A percentile compares a stretch with the other conserved stretches of the same genome.
These are phyloP conservation scores for Kurtzmaniella fragi DNA, from an alignment of 805 yeast genomes.

Conservation along the genomic window DNA sequence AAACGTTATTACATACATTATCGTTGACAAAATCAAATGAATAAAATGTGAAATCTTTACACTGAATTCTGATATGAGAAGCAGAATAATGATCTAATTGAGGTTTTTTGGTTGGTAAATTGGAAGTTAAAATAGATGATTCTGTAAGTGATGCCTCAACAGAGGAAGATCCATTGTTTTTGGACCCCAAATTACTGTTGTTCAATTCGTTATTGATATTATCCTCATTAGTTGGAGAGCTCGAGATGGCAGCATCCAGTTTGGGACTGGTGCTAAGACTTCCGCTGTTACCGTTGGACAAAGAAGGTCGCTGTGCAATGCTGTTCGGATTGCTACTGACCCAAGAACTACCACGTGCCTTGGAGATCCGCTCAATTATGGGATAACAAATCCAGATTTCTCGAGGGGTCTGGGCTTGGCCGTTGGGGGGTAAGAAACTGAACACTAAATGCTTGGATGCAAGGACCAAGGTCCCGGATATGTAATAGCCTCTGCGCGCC, in stretches of 20 bases:
- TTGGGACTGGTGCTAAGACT: too few relatives aligned
- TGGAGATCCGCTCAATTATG: slow-evolving; percentile 58
- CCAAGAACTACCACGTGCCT: slow-evolving; percentile 51
- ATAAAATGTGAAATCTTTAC: slow-evolving; percentile 81
- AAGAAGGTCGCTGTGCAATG: too few relatives aligned
- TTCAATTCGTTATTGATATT: too few relatives aligned
- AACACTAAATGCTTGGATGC: slow-evolving; percentile 37
- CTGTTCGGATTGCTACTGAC: slow-evolving; percentile 11
- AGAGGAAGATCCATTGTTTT: slow-evolving; percentile 3
- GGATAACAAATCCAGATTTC: slow-evolving; percentile 95
- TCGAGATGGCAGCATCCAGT: too few relatives aligned
- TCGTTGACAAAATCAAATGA: slow-evolving; percentile 69
- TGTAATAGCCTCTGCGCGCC: slow-evolving; percentile 33
- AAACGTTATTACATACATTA: slow-evolving; percentile 61
- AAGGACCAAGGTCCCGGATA: slow-evolving; percentile 32
- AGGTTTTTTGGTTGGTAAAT: not conserved
- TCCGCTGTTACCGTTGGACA: too few relatives aligned
- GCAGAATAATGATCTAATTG: slow-evolving; percentile 33
- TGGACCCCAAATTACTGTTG: too few relatives aligned
- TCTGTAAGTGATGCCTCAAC: not conserved
- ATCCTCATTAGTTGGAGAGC: too few relatives aligned
- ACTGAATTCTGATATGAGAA: slow-evolving; percentile 62
- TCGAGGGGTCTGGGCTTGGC: slow-evolving; percentile 18
- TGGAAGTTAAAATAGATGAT: not conserved
- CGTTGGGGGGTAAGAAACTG: slow-evolving; percentile 17